phyloP scores from a whole-genome alignment of 768 basidiomycete genomes.

The Artomyces pyxidatus region DNA sequence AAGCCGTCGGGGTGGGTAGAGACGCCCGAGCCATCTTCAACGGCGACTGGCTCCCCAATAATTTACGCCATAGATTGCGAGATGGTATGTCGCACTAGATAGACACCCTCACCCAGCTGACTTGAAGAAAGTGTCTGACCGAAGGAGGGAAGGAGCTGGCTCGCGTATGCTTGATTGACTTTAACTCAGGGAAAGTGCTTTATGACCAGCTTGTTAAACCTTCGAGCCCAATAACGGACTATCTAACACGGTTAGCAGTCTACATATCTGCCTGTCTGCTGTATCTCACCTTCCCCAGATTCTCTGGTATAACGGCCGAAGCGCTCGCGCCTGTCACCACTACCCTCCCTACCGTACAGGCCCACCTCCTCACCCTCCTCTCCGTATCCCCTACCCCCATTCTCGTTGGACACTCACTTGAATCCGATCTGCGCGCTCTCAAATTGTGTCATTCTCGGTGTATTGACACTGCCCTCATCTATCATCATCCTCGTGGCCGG shows the following conservation, averaged over 20 bases:
- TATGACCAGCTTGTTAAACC: constrained; percentile 92
- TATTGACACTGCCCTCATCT: constrained; percentile 87
- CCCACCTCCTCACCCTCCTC: constrained; percentile 54
- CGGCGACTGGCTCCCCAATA: constrained; percentile 27
- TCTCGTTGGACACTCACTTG: constrained; percentile 91
- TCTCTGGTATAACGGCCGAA: constrained; percentile 87
- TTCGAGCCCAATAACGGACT: constrained; percentile 74
- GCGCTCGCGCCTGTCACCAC: constrained; percentile 64
- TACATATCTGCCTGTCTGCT: not conserved
- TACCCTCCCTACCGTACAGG: constrained; percentile 73
- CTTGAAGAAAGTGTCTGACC: constrained; percentile 63
- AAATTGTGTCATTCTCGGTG: constrained; percentile 80
- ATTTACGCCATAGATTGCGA: constrained; percentile 93
- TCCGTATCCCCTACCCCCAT: constrained; percentile 57
- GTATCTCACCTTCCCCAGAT: constrained; percentile 36
- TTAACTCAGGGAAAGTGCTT: constrained; percentile 56
- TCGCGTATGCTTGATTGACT: constrained; percentile 79
- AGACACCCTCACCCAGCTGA: not conserved
- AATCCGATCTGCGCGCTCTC: constrained; percentile 86
- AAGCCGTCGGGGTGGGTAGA: constrained; percentile 74
- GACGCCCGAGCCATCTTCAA: constrained; percentile 46
- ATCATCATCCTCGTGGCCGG: constrained; percentile 88
- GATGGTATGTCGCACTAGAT: constrained; percentile 56
- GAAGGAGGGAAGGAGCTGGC: constrained; percentile 88
- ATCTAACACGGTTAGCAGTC: constrained; percentile 70